Conservation (phyloP, 305 asterid genomes). For the Rubia tinctorum region DNA sequence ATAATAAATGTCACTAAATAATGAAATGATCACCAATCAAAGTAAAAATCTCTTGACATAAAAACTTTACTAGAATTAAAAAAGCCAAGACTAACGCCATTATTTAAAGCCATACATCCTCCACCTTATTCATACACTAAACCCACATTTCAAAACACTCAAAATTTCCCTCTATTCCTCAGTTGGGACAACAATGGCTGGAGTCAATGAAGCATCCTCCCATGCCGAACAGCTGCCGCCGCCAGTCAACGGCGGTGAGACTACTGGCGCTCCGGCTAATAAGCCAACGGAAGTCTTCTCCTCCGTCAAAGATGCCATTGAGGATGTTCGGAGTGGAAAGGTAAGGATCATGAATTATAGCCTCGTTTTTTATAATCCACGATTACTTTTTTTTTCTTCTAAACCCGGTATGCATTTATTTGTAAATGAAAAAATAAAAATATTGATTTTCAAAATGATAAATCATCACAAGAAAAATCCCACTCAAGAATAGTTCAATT, state of each 20-base stretch:
- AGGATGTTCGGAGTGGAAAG: constrained; percentile 87
- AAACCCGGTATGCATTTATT: too few relatives aligned
- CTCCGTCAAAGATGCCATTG: constrained; percentile 66
- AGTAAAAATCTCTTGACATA: neutral
- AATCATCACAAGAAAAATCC: too few relatives aligned
- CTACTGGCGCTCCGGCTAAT: constrained; percentile 62
- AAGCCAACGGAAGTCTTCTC: constrained; percentile 72
- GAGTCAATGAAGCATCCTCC: neutral
- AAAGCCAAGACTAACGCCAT: neutral
- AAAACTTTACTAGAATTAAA: neutral
- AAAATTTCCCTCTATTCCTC: neutral
- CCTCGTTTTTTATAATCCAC: too few relatives aligned
- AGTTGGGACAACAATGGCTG: neutral
- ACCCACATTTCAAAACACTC: neutral
- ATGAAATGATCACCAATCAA: neutral
- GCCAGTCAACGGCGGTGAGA: too few relatives aligned
- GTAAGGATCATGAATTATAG: constrained; percentile 20
- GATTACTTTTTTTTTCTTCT: too few relatives aligned
- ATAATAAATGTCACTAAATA: neutral
- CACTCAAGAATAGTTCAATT: too few relatives aligned
- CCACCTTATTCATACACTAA: too few relatives aligned
- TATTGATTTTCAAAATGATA: too few relatives aligned
- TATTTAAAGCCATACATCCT: too few relatives aligned
- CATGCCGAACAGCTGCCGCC: constrained; percentile 19
- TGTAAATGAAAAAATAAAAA: too few relatives aligned